These are phyloP conservation scores for Yamadazyma phyllophila DNA, from an alignment of 805 yeast species.

Conservation along the genomic window DNA sequence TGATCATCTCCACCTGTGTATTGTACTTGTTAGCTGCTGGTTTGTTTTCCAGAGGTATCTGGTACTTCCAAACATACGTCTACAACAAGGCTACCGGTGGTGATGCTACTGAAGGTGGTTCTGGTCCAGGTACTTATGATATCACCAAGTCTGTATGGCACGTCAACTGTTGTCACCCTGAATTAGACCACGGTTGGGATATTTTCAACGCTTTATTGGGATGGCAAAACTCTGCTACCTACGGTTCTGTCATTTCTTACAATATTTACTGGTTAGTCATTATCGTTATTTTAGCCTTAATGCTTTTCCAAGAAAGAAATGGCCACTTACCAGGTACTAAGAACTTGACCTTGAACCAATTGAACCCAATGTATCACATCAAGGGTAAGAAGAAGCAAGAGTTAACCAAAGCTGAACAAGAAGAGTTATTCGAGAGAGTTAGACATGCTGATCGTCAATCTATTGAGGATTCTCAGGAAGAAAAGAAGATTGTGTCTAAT, in stretches of 20 bases:
- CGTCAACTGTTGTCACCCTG: conserved; percentile 96
- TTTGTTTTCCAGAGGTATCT: conserved; percentile 86
- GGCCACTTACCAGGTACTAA: conserved; percentile 78
- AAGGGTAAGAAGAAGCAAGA: conserved; percentile 60
- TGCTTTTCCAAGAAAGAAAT: conserved; percentile 79
- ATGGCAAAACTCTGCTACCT: conserved; percentile 96
- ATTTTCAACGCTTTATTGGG: conserved; percentile 91
- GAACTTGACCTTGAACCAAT: conserved; percentile 35
- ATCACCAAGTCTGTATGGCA: conserved; percentile 84
- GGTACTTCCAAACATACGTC: conserved; percentile 76
- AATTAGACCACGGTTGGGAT: conserved; percentile 93
- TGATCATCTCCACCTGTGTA: conserved; percentile 84
- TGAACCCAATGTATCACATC: conserved; percentile 73
- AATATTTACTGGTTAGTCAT: conserved; percentile 77
- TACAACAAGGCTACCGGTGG: conserved; percentile 78
- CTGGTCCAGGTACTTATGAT: conserved; percentile 94
- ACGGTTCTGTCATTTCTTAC: conserved; percentile 87
- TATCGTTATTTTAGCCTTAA: conserved; percentile 47
- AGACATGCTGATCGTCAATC: conserved; percentile 11
- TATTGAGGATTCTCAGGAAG: background rate
- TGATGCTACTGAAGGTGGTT: conserved; percentile 89
- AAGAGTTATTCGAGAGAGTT: conserved; percentile 32
- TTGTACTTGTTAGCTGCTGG: conserved; percentile 90
- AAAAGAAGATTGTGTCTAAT: conserved; percentile 2
- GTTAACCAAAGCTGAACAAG: conserved; percentile 31